These are phyloP conservation scores for Saccharomyces hybrid DNA, from an alignment of 1,139 yeast genomes.

Conservation along the genomic window DNA sequence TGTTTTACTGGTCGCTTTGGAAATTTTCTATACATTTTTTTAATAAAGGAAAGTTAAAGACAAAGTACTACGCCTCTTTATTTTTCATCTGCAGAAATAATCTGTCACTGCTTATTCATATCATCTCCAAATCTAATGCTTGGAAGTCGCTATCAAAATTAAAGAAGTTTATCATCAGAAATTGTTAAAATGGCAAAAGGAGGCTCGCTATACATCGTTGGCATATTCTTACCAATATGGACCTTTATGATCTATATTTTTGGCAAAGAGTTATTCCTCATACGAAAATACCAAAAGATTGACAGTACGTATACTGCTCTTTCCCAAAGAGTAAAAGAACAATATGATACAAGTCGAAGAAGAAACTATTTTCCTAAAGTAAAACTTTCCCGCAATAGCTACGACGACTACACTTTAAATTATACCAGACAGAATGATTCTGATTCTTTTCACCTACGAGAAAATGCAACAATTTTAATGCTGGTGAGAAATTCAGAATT, in stretches of 20 bases:
- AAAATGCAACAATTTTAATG: constrained; percentile 61
- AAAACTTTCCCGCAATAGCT: constrained; percentile 40
- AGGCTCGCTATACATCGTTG: background rate
- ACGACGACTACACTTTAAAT: constrained; percentile 27
- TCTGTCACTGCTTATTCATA: background rate
- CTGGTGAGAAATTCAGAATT: constrained; percentile 64
- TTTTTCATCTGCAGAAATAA: background rate
- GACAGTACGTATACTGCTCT: background rate
- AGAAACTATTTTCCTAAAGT: background rate
- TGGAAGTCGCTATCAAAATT: background rate
- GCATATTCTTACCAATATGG: background rate
- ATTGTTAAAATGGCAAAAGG: background rate
- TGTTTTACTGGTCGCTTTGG: background rate
- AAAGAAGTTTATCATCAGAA: background rate
- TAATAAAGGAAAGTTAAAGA: background rate
- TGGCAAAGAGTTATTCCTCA: background rate
- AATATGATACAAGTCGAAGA: background rate
- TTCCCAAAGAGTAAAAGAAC: background rate
- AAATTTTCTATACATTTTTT: background rate
- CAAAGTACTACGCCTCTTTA: background rate
- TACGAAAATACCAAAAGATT: background rate
- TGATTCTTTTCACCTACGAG: constrained; percentile 24
- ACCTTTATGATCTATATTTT: background rate
- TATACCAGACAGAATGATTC: background rate
- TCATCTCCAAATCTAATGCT: background rate